Conservation (phyloP, 441 rosid species). For the Gossypium trilobum region DNA sequence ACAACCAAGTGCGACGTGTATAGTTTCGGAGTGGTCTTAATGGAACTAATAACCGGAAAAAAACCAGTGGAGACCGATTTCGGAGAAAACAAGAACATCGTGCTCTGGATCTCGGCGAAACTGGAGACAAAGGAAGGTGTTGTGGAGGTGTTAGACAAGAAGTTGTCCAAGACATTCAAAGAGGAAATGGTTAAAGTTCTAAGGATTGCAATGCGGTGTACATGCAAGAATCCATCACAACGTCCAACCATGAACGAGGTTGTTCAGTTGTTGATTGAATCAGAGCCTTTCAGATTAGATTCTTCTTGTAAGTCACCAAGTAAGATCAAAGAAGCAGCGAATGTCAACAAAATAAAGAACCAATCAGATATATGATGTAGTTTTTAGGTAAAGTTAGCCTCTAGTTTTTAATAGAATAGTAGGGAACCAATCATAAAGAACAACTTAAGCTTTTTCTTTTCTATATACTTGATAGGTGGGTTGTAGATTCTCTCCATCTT, state of each 20-base stretch:
- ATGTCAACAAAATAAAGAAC: conserved; percentile 39
- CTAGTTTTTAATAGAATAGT: conserved; percentile 12
- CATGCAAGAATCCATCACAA: conserved; percentile 43
- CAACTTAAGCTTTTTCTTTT: not conserved
- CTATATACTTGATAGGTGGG: conserved; percentile 16
- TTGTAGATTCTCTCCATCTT: conserved; percentile 23
- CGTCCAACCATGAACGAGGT: conserved; percentile 90
- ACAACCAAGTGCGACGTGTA: conserved; percentile 89
- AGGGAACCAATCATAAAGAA: conserved; percentile 21
- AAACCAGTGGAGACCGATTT: conserved; percentile 67
- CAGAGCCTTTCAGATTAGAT: conserved; percentile 51
- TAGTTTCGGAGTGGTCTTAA: conserved; percentile 80
- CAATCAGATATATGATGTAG: conserved; percentile 24
- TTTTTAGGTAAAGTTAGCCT: conserved; percentile 16
- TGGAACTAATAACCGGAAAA: conserved; percentile 85
- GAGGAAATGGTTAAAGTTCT: conserved; percentile 66
- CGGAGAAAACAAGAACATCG: conserved; percentile 78
- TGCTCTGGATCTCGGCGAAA: conserved; percentile 62
- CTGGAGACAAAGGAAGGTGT: conserved; percentile 68
- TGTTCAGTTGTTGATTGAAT: conserved; percentile 60
- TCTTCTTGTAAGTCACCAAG: conserved; percentile 34
- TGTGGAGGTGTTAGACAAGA: conserved; percentile 61
- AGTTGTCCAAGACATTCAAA: conserved; percentile 45
- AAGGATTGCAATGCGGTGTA: conserved; percentile 69
- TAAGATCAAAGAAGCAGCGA: conserved; percentile 45